Evolutionary conservation across 768 basidiomycete genomes (phyloP), one percentile per base, ranked within the genome.

Genomic region (Mrakia blollopis): DNA sequence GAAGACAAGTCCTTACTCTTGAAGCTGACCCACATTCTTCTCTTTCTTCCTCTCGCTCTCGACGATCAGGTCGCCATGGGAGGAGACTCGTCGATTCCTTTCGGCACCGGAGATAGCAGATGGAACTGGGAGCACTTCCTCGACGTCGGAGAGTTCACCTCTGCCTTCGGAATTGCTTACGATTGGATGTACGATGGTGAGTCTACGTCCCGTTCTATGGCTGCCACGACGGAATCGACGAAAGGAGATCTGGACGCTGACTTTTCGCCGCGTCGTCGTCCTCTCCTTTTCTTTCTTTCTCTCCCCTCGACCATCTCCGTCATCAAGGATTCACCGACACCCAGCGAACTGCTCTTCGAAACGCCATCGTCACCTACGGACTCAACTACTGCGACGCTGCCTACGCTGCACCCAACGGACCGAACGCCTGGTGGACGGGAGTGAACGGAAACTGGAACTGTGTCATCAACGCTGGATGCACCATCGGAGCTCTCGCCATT

Each of bases 71-170:
- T 91, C 81, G 91, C 91, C 39, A 89, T 90, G 70, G 90, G 91
- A 9, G 91, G 92, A 80, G 86, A 88, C 76, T 85, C 89, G 16
- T 78, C 84, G 80, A 61, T 80, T 83, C 9, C 80, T 9, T 98
- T 92, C 83, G 94, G 94, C 28, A 84, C 84, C 72, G 85, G 85
- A 75, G 87, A 88, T 75, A 83, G 84, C 32, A 89, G 86, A 81
- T 99, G 96, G 97, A 97, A 98, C 85, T 30, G 50, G 18, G 79
- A 67, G 1, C 97, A 99, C 84, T 98, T 98, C 88, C 89, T 98
- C 65, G 96, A 96, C 83, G 85, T 88, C 47, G 77, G 32, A 18
- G 96, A 98, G 83, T 87, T 97, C 79, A 89, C 89, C 25, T 89
- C 91, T 35, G 94, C 93, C 7, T 98, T 90, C 81, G 97, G 88